phyloP scores from a whole-genome alignment of 2,329 filamentous ascomycete genomes.

The Fusarium newnesense region DNA sequence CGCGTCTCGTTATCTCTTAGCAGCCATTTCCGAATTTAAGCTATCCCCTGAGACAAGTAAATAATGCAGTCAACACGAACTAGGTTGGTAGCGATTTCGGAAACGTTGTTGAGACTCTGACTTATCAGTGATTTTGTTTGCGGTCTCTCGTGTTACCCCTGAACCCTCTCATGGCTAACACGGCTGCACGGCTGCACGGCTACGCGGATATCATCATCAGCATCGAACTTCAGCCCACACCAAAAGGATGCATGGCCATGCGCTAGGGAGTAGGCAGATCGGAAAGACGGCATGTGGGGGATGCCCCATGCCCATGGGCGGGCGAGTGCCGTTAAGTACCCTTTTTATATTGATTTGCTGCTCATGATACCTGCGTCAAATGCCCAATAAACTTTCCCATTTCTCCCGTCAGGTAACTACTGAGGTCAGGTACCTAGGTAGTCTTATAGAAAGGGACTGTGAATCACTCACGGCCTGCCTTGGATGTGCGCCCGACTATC shows the following conservation, averaged over 20 bases:
- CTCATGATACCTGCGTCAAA: not conserved
- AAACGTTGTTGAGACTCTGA: not conserved
- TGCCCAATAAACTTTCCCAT: not conserved
- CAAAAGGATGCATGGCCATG: not conserved
- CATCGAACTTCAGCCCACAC: slow-evolving; percentile 20
- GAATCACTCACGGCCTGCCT: not conserved
- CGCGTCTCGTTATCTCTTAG: slow-evolving; percentile 21
- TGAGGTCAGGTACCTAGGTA: too few species aligned
- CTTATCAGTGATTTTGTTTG: slow-evolving; percentile 1
- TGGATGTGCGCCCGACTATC: not conserved
- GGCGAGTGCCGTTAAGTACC: slow-evolving; percentile 4
- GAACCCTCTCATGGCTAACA: not conserved
- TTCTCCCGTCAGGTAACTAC: too few species aligned
- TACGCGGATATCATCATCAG: slow-evolving; percentile 5
- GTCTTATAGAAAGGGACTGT: not conserved
- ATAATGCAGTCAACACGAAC: not conserved
- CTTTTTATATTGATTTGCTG: not conserved
- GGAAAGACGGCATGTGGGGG: slow-evolving; percentile 36
- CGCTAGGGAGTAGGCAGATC: slow-evolving; percentile 8
- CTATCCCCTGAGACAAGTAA: slow-evolving; percentile 18
- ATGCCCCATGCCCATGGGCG: not conserved
- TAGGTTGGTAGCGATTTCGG: not conserved
- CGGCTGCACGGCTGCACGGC: slow-evolving; percentile 5
- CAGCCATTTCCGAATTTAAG: not conserved
- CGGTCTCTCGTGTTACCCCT: slow-evolving; percentile 23